These are phyloP conservation scores for Medicago ruthenica DNA, from an alignment of 306 rosid genomes.

Conservation along the genomic window DNA sequence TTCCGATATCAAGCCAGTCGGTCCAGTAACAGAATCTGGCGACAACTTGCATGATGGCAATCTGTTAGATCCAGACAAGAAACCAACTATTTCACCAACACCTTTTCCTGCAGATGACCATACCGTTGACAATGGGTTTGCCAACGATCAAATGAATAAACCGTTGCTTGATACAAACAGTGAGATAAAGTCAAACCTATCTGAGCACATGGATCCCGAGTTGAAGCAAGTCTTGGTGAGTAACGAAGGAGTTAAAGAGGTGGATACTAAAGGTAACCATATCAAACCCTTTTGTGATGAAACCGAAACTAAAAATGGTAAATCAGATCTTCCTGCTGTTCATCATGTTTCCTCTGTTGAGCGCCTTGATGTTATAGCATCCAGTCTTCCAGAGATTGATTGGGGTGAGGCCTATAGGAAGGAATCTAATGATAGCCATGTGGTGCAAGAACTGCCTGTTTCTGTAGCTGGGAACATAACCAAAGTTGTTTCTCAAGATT, in stretches of 20 bases:
- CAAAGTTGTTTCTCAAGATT: slow-evolving; percentile 51
- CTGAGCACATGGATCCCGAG: slow-evolving; percentile 53
- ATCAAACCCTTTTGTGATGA: slow-evolving; percentile 43
- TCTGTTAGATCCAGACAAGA: slow-evolving; percentile 39
- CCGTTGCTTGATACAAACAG: slow-evolving; percentile 57
- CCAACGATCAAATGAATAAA: slow-evolving; percentile 56
- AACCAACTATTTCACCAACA: slow-evolving; percentile 33
- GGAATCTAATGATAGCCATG: slow-evolving; percentile 44
- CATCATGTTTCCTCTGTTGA: slow-evolving; percentile 51
- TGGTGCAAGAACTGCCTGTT: slow-evolving; percentile 47
- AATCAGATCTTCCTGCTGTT: slow-evolving; percentile 39
- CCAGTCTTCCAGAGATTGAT: slow-evolving; percentile 56
- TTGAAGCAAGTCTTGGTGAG: slow-evolving; percentile 46
- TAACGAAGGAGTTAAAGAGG: slow-evolving; percentile 41
- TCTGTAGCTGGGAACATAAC: slow-evolving; percentile 49
- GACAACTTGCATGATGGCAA: slow-evolving; percentile 55
- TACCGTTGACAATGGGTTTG: slow-evolving; percentile 57
- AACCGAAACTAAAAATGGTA: slow-evolving; percentile 38
- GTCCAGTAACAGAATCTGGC: slow-evolving; percentile 49
- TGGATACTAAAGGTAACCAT: slow-evolving; percentile 36
- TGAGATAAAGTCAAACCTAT: slow-evolving; percentile 53
- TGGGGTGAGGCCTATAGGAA: slow-evolving; percentile 54
- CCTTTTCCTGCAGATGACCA: slow-evolving; percentile 46
- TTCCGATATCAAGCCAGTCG: slow-evolving; percentile 51
- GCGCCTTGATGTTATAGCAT: slow-evolving; percentile 56